Evolutionary conservation across 2,329 filamentous ascomycete genomes (phyloP), one percentile per base, ranked within the genome.

Genomic region (Emergomyces pasteurianus): DNA sequence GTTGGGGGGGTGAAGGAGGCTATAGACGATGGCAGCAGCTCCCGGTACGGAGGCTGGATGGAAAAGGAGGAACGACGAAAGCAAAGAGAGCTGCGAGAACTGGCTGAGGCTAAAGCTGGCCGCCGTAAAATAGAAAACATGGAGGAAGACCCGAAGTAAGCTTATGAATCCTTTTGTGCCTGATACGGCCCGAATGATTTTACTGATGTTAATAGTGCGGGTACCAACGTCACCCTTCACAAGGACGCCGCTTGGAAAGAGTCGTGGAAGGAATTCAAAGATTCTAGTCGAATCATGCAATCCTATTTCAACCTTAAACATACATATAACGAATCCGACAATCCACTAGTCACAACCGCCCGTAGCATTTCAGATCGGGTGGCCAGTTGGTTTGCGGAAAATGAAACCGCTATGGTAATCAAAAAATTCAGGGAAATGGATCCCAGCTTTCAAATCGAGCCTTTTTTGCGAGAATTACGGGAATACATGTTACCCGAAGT

Each of bases 221-320:
- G 94, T 63, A 96, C 92, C 61, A 95, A 95, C 71, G 80, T 99
- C 56, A 97, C 92, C 0, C 74, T 99, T 0, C 94, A 99, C 81
- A 99, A 99, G 77, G 94, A 99, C 68, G 87, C 94, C 16, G 89
- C 89, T 26, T 97, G 92, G 90, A 96, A 96, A 77, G 92, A 97
- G 74, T 90, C 91, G n/a, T 99, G 94, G 94, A 85, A 87, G 69
- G 89, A 94, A 58, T 99, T 97, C 83, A 87, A 88, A 65, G 94
- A 99, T 73, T 86, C 85, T 65, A 96, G 87, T 76, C 90, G 88
- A 67, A 77, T 96, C 62, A 89, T 96, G 73, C 92, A 96, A 76
- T 86, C 88, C 61, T 78, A 96, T 63, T 96, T 96, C 77, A 85
- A 81, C 71, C 84, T 96, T 77, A 92, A 92, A 76, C 85, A 84